A percentile compares a stretch with the other conserved stretches of the same genome.
phyloP scores from a whole-genome alignment of 1,139 yeast genomes.

The Pichia cactophila region DNA sequence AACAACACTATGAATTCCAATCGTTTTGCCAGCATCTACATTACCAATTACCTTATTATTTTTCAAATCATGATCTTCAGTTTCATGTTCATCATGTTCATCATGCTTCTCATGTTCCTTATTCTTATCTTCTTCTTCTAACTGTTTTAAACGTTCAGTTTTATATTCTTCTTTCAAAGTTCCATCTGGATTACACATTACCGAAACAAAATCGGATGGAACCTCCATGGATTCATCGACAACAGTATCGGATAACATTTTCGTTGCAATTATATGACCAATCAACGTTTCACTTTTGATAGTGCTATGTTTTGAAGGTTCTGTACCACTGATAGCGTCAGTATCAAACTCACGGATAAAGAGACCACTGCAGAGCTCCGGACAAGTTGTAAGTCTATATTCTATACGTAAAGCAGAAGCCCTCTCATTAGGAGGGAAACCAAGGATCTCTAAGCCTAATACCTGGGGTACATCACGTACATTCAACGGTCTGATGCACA shows the following conservation, averaged over 20 bases:
- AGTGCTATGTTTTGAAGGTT: slow-evolving; percentile 44
- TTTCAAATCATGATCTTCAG: neutral
- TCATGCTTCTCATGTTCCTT: slow-evolving; percentile 11
- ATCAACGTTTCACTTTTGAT: slow-evolving; percentile 58
- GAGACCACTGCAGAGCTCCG: slow-evolving; percentile 84
- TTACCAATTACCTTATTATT: slow-evolving; percentile 45
- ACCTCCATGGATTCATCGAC: slow-evolving; percentile 63
- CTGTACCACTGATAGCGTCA: slow-evolving; percentile 22
- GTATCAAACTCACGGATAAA: slow-evolving; percentile 60
- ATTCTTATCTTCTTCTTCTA: slow-evolving; percentile 25
- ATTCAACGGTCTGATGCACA: slow-evolving; percentile 77
- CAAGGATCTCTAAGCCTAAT: slow-evolving; percentile 52
- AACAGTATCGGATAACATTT: slow-evolving; percentile 46
- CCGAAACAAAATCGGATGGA: slow-evolving; percentile 29
- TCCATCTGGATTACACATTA: slow-evolving; percentile 7
- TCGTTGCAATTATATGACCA: slow-evolving; percentile 83
- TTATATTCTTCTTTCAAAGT: slow-evolving; percentile 24
- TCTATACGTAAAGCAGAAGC: slow-evolving; percentile 54
- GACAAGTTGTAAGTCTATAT: slow-evolving; percentile 73
- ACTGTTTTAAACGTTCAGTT: slow-evolving; percentile 18
- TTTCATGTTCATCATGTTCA: slow-evolving; percentile 11
- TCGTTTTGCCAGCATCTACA: slow-evolving; percentile 60
- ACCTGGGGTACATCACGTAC: slow-evolving; percentile 61
- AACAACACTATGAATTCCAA: slow-evolving; percentile 80
- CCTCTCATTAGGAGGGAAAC: slow-evolving; percentile 65